A percentile compares a stretch with the other conserved stretches of the same genome.
phyloP scores from a whole-genome alignment of 2,329 filamentous ascomycete species.

The Exophiala calicioides region DNA sequence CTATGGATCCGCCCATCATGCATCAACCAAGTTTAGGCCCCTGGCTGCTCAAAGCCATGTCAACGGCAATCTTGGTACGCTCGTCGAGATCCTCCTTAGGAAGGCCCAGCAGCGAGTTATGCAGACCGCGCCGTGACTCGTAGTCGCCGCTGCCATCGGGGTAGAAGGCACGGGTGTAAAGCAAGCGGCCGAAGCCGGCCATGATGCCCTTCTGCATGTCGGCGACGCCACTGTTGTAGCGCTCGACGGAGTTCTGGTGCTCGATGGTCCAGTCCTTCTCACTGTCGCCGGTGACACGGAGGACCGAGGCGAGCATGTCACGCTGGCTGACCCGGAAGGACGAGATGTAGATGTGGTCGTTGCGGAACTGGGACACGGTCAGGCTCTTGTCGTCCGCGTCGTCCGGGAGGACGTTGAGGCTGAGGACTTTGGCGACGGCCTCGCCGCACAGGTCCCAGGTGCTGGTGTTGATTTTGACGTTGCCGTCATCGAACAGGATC shows the following conservation, averaged over 20 bases:
- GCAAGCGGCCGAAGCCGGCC: conserved; percentile 49
- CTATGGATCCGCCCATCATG: background rate
- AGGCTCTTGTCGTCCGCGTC: conserved; percentile 39
- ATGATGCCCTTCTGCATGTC: conserved; percentile 41
- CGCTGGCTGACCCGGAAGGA: conserved; percentile 63
- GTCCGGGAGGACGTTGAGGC: conserved; percentile 46
- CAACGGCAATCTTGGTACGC: conserved; percentile 42
- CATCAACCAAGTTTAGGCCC: too few species aligned
- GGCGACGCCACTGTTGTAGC: conserved; percentile 51
- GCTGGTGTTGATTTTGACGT: conserved; percentile 56
- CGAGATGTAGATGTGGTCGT: conserved; percentile 54
- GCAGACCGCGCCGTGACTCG: conserved; percentile 13
- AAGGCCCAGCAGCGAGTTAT: conserved; percentile 30
- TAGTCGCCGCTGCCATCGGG: conserved; percentile 42
- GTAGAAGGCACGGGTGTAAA: conserved; percentile 61
- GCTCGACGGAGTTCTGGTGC: conserved; percentile 48
- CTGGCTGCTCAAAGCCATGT: conserved; percentile 10
- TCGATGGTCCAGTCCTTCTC: conserved; percentile 63
- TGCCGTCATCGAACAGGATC: conserved; percentile 59
- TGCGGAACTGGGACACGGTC: conserved; percentile 48
- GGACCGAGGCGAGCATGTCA: conserved; percentile 65
- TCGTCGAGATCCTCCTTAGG: conserved; percentile 33
- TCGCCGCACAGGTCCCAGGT: conserved; percentile 60
- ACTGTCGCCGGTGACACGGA: conserved; percentile 58
- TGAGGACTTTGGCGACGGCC: conserved; percentile 56